Percentiles rank a stretch among this genome's conserved stretches.
Conservation (phyloP, 176 grass and related monocot genomes). For the Triticum timopheevii region DNA sequence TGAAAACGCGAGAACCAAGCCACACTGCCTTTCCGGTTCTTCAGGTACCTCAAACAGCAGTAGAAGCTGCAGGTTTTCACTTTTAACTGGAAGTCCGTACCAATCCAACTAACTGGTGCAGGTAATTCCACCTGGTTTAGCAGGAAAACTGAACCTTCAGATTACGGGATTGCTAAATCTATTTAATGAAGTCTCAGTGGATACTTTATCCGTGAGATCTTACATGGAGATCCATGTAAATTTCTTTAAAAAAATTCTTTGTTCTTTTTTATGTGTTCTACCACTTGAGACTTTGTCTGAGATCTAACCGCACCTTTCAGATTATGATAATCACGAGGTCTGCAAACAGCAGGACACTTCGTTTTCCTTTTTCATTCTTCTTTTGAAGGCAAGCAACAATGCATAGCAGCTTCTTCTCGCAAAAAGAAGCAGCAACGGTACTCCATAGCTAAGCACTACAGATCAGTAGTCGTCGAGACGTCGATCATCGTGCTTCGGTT, state of each 20-base stretch:
- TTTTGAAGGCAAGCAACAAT: background rate
- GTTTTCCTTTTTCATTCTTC: background rate
- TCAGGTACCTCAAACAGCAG: background rate
- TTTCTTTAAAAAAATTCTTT: too few relatives aligned
- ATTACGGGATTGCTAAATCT: too few relatives aligned
- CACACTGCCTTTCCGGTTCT: slow-evolving; percentile 24
- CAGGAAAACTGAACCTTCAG: background rate
- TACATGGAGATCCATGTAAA: too few relatives aligned
- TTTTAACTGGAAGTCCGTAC: background rate
- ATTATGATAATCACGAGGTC: slow-evolving; percentile 2
- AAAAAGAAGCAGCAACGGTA: background rate
- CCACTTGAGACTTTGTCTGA: too few relatives aligned
- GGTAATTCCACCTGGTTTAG: background rate
- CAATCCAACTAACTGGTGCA: background rate
- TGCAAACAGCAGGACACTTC: slow-evolving; percentile 17
- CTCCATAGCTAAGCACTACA: slow-evolving; percentile 15
- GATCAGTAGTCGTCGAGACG: slow-evolving; percentile 49
- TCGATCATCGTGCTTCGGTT: slow-evolving; percentile 47
- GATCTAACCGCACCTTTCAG: too few relatives aligned
- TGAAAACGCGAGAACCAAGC: slow-evolving; percentile 18
- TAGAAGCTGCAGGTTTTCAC: background rate
- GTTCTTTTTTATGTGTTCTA: too few relatives aligned
- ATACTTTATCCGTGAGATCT: too few relatives aligned
- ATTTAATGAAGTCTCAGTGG: too few relatives aligned
- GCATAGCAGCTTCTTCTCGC: background rate